Percentiles rank a stretch among this genome's conserved stretches.
Evolutionary conservation across 2,329 filamentous ascomycete genomes (phyloP).

Genomic region (Verticillium tricorpus): DNA sequence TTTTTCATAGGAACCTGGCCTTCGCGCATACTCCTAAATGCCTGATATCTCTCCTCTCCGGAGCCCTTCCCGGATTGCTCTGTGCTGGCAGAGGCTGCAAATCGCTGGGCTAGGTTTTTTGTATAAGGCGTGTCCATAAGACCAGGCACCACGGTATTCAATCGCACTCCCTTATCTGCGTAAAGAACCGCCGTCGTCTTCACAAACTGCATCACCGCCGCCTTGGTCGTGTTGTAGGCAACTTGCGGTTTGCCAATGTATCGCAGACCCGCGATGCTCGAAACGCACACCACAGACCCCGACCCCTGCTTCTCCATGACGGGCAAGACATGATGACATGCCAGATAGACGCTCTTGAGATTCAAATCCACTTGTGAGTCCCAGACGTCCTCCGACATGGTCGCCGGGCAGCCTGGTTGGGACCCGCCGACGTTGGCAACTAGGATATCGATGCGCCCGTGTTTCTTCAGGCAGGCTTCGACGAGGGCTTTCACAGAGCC

Average conservation of each 20-base stretch:
- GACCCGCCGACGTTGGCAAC: conserved; percentile 57
- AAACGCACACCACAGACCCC: conserved; percentile 41
- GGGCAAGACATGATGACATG: conserved; percentile 46
- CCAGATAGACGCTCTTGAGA: conserved; percentile 50
- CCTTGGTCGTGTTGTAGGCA: conserved; percentile 48
- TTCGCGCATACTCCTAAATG: conserved; percentile 45
- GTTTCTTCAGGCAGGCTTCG: conserved; percentile 42
- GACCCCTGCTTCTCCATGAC: conserved; percentile 46
- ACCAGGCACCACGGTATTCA: conserved; percentile 53
- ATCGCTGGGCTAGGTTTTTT: conserved; percentile 37
- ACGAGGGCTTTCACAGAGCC: conserved; percentile 47
- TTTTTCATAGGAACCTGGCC: conserved; percentile 53
- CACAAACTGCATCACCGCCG: conserved; percentile 45
- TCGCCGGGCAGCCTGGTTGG: conserved; percentile 45
- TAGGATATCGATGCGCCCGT: conserved; percentile 55
- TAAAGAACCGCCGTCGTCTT: conserved; percentile 47
- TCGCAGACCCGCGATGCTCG: conserved; percentile 46
- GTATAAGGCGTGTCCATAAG: conserved; percentile 53
- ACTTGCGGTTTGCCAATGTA: conserved; percentile 47
- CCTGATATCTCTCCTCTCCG: conserved; percentile 29
- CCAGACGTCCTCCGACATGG: conserved; percentile 44
- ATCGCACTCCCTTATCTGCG: conserved; percentile 36
- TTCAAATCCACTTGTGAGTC: conserved; percentile 50
- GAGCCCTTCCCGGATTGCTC: conserved; percentile 21
- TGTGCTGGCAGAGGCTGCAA: conserved; percentile 9